phyloP scores from a whole-genome alignment of 257 asterid species.

The Jacaranda copaia region DNA sequence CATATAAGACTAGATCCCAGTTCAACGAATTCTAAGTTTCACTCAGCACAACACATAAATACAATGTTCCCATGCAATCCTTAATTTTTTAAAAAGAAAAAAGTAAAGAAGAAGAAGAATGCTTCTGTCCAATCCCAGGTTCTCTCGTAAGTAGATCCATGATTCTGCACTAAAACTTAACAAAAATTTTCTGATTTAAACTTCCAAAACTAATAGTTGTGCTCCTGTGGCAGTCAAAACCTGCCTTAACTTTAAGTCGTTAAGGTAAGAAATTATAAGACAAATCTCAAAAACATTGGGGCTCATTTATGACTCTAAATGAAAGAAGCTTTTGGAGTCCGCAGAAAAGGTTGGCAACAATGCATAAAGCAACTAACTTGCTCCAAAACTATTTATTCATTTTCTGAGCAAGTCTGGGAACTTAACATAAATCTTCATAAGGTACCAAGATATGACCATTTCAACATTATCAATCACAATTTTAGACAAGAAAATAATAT shows the following conservation, averaged over 20 bases:
- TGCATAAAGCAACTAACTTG: not conserved
- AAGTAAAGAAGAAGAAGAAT: no score
- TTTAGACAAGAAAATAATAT: not conserved
- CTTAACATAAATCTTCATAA: not conserved
- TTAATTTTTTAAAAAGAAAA: no score
- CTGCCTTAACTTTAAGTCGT: not conserved
- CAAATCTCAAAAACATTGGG: not conserved
- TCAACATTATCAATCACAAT: not conserved
- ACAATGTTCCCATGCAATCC: no score
- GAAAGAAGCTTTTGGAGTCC: not conserved
- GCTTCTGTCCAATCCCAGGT: not conserved
- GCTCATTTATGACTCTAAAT: not conserved
- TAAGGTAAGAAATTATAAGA: not conserved
- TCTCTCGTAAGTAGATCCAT: conserved; percentile 7
- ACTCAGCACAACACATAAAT: no score
- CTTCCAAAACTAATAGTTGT: not conserved
- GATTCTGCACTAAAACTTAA: not conserved
- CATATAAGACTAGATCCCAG: no score
- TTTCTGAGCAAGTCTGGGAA: not conserved
- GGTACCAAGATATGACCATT: not conserved
- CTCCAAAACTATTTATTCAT: not conserved
- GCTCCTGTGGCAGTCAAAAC: not conserved
- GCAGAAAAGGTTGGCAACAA: not conserved
- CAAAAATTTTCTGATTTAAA: not conserved
- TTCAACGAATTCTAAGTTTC: no score